These are phyloP conservation scores for Aureobasidium sp. DNA, from an alignment of 2,329 filamentous ascomycete species.

Conservation along the genomic window DNA sequence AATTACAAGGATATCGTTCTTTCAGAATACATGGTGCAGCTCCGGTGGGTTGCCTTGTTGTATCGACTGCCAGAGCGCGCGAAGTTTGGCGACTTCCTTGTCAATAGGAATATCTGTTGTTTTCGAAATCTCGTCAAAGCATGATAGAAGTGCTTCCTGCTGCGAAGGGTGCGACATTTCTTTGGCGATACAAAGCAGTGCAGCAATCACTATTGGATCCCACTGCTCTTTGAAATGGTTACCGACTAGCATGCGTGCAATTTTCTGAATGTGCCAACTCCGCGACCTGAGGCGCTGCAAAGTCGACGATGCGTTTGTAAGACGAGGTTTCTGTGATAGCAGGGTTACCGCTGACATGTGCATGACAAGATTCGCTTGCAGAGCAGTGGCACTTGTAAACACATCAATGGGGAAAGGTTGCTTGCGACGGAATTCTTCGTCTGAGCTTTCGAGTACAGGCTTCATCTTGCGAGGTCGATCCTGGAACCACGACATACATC, in stretches of 20 bases:
- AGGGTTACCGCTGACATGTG: neutral
- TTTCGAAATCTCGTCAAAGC: neutral
- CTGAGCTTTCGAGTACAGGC: neutral
- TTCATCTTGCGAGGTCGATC: slow-evolving; percentile 8
- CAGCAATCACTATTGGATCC: slow-evolving; percentile 2
- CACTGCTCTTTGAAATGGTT: slow-evolving; percentile 9
- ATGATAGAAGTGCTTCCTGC: slow-evolving; percentile 5
- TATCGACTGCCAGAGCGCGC: neutral
- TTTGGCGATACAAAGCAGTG: neutral
- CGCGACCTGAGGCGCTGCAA: neutral
- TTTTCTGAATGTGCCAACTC: slow-evolving; percentile 1
- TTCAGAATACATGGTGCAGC: neutral
- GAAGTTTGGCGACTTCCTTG: neutral
- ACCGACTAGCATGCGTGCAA: neutral
- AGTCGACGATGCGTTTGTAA: neutral
- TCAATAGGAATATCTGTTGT: neutral
- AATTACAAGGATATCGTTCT: neutral
- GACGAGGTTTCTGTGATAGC: slow-evolving; percentile 1
- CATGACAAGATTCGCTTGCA: slow-evolving; percentile 5
- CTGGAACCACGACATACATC: slow-evolving; percentile 7
- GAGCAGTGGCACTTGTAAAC: slow-evolving; percentile 1
- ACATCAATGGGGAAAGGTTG: slow-evolving; percentile 6
- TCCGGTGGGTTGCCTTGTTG: neutral
- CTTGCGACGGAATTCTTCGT: neutral
- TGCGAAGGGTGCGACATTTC: slow-evolving; percentile 3